Conservation (phyloP, 1,284 basidiomycete genomes). For the Tilletia indica region DNA sequence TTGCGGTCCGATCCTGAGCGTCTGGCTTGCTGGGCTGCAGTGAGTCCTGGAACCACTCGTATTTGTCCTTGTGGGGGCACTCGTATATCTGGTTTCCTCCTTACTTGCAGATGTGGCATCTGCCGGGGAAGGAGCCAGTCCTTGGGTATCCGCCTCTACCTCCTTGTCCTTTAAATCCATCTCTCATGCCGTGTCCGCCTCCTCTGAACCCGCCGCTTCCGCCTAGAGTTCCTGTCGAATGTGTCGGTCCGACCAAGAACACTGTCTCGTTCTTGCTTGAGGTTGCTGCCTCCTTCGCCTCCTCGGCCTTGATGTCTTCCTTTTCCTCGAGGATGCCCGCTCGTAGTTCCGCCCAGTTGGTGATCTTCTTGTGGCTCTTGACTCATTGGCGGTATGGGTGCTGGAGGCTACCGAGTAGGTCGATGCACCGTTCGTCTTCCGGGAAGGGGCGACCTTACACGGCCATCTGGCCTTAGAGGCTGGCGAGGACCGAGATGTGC, state of each 20-base stretch:
- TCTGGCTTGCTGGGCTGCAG: background rate
- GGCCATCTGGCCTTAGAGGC: background rate
- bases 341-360: background rate
- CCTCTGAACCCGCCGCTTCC: background rate
- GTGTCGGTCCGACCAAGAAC: background rate
- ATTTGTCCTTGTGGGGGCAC: conserved; percentile 5
- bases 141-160: background rate
- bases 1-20: background rate
- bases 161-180: background rate
- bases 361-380: background rate
- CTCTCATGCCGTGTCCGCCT: background rate
- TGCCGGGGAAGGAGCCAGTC: background rate
- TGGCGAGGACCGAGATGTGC: background rate
- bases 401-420: background rate
- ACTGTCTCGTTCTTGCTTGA: background rate
- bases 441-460: background rate
- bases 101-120: conserved; percentile 1
- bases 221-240: background rate
- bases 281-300: background rate
- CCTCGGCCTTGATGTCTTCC: background rate
- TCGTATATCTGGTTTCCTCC: background rate
- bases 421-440: background rate
- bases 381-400: background rate
- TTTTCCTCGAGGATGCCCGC: background rate
- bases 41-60: background rate